These are phyloP conservation scores for Lasiosphaeria ovina DNA, from an alignment of 495 filamentous ascomycete genomes.

Conservation along the genomic window DNA sequence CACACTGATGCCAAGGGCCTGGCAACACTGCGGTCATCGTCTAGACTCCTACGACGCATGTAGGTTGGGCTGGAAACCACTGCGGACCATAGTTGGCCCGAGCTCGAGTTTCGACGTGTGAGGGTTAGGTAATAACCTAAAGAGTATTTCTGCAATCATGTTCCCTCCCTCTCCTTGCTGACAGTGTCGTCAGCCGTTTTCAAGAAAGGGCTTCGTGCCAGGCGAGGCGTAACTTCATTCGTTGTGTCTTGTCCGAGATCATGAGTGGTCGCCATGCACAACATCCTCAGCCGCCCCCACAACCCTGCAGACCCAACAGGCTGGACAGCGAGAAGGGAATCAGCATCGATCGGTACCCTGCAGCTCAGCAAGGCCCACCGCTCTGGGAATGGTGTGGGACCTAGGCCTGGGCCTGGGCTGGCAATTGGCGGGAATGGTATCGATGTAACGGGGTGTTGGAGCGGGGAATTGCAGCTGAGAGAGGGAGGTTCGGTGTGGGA, in stretches of 20 bases:
- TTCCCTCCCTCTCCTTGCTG: too few relatives aligned
- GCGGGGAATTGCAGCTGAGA: background rate
- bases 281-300: constrained; percentile 1
- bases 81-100: too few relatives aligned
- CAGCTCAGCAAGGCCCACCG: background rate
- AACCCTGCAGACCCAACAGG: background rate
- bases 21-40: too few relatives aligned
- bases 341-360: background rate
- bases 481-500: background rate
- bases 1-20: too few relatives aligned
- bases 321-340: background rate
- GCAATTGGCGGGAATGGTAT: background rate
- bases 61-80: too few relatives aligned
- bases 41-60: too few relatives aligned
- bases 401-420: background rate
- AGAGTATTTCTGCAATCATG: too few relatives aligned
- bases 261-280: background rate
- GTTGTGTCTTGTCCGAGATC: background rate
- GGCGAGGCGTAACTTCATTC: too few relatives aligned
- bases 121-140: too few relatives aligned
- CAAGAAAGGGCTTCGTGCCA: too few relatives aligned
- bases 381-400: background rate
- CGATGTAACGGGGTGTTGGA: background rate
- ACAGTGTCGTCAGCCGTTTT: too few relatives aligned
- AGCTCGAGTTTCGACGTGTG: too few relatives aligned